These are phyloP conservation scores for Xylaria flabelliformis DNA, from an alignment of 495 filamentous ascomycete genomes.

Conservation along the genomic window DNA sequence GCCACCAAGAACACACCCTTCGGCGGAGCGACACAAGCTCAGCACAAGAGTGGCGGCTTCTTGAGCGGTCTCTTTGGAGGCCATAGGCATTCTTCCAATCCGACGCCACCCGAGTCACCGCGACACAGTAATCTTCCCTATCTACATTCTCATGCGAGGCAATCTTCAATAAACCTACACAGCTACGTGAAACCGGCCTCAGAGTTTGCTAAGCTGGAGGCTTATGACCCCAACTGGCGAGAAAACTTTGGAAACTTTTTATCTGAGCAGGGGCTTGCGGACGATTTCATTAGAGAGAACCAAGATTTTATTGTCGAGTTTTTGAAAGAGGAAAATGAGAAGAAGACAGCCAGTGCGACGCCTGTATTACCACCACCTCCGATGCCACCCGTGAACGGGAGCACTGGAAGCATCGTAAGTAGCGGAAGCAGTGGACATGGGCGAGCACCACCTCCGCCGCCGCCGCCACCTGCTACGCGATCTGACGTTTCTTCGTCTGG, in stretches of 20 bases:
- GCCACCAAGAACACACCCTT: constrained; percentile 80
- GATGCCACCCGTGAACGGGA: constrained; percentile 46
- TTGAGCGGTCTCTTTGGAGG: constrained; percentile 73
- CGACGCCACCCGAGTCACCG: constrained; percentile 62
- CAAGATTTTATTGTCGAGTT: constrained; percentile 95
- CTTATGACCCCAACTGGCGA: constrained; percentile 82
- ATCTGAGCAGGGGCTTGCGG: constrained; percentile 83
- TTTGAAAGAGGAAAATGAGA: constrained; percentile 74
- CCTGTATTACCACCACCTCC: constrained; percentile 66
- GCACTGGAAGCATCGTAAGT: constrained; percentile 26
- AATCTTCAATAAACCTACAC: constrained; percentile 50
- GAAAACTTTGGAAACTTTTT: constrained; percentile 82
- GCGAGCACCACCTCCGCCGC: constrained; percentile 65
- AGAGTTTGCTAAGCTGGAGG: constrained; percentile 74
- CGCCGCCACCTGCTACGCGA: constrained; percentile 64
- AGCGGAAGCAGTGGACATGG: constrained; percentile 30
- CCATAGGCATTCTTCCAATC: constrained; percentile 70
- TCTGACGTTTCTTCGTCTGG: constrained; percentile 36
- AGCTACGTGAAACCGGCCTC: constrained; percentile 45
- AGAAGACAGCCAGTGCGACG: constrained; percentile 34
- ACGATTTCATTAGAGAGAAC: constrained; percentile 90
- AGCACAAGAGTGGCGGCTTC: constrained; percentile 58
- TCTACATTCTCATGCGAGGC: constrained; percentile 53
- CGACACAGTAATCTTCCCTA: constrained; percentile 54
- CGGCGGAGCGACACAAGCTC: constrained; percentile 59